These are phyloP conservation scores for Nepenthes gracilis DNA, from an alignment of 148 eudicot genomes.

Conservation along the genomic window DNA sequence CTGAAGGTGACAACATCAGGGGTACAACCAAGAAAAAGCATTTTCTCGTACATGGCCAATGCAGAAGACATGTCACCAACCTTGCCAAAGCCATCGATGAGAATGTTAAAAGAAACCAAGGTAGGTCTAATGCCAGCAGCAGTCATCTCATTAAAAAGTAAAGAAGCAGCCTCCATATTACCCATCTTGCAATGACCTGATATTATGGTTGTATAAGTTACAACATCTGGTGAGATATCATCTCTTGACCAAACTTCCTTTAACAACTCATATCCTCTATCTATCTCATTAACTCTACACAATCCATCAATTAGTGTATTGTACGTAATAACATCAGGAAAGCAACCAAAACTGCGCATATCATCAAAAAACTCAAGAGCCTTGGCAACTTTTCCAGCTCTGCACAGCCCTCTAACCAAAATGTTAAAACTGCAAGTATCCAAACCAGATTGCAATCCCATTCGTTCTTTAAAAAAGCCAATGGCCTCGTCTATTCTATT, in stretches of 20 bases:
- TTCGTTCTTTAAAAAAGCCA: conserved; percentile 38
- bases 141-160: conserved; percentile 51
- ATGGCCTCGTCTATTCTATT: conserved; percentile 63
- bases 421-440: conserved; percentile 71
- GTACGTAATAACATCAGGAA: conserved; percentile 56
- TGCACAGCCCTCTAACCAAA: conserved; percentile 66
- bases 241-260: conserved; percentile 28
- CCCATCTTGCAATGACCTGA: conserved; percentile 61
- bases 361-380: conserved; percentile 41
- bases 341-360: conserved; percentile 48
- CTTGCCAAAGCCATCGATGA: conserved; percentile 82
- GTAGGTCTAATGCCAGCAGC: conserved; percentile 52
- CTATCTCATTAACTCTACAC: conserved; percentile 41
- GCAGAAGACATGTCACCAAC: conserved; percentile 49
- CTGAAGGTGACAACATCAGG: conserved; percentile 84
- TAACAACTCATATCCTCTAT: conserved; percentile 46
- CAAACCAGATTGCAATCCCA: conserved; percentile 22
- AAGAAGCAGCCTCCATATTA: conserved; percentile 52
- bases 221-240: conserved; percentile 49
- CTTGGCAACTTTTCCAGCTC: conserved; percentile 32
- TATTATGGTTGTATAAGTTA: conserved; percentile 69
- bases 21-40: conserved; percentile 41
- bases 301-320: conserved; percentile 60
- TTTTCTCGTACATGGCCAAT: conserved; percentile 37
- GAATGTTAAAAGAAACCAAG: conserved; percentile 42